A percentile compares a stretch with the other conserved stretches of the same genome.
Evolutionary conservation across 2,329 filamentous ascomycete species (phyloP).

Genomic region (Aspergillus intermedius): DNA sequence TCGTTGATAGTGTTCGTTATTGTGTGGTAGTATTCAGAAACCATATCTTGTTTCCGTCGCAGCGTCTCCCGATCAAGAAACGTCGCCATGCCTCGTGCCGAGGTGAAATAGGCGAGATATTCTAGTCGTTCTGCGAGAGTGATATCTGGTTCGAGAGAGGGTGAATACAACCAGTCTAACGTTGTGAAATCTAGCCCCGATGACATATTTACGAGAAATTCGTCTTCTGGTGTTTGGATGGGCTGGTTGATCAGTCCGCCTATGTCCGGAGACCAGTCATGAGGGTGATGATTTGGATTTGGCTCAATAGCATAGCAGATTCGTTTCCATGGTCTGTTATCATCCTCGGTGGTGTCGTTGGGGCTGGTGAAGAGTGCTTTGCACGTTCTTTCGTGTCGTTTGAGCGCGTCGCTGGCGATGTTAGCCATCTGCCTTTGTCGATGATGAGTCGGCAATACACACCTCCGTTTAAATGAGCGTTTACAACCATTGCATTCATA

Average conservation of each 20-base stretch:
- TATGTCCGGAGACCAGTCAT: not conserved
- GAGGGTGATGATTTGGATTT: not conserved
- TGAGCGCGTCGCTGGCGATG: slow-evolving; percentile 13
- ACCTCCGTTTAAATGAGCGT: not conserved
- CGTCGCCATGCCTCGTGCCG: slow-evolving; percentile 13
- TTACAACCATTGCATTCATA: not conserved
- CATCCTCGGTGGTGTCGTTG: not conserved
- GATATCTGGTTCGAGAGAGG: slow-evolving; percentile 1
- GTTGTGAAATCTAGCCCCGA: not conserved
- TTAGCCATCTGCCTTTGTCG: too few relatives aligned
- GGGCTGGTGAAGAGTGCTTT: slow-evolving; percentile 7
- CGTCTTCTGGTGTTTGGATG: not conserved
- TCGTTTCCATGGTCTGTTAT: not conserved
- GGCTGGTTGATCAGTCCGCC: not conserved
- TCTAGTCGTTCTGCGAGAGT: slow-evolving; percentile 13
- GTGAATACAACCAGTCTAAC: not conserved
- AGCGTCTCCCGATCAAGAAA: slow-evolving; percentile 15
- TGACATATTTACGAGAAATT: not conserved
- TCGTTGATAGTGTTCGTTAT: not conserved
- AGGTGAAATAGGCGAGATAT: slow-evolving; percentile 18
- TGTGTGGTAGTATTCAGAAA: not conserved
- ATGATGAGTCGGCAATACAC: not conserved
- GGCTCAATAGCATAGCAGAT: not conserved
- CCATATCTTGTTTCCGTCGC: slow-evolving; percentile 10
- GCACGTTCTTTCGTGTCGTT: slow-evolving; percentile 18